Base-by-base conservation (phyloP, 768 basidiomycete genomes). In the Tricholoma sp. region DNA sequence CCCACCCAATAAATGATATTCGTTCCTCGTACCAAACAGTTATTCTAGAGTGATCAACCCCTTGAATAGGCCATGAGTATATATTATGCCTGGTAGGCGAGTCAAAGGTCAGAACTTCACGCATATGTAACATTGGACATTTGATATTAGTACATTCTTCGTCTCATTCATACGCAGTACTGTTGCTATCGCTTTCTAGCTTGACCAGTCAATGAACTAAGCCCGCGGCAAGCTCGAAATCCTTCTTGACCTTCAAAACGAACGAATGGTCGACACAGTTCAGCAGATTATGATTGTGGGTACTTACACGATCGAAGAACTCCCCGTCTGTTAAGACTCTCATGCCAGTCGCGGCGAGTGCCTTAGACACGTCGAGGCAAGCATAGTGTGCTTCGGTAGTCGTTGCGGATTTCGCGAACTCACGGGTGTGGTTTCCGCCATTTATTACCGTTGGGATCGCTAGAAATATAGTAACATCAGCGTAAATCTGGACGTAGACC, bases 381-480 rank as follows among this genome's bases (percentile, higher is more conserved):
- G 77, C 78, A 10, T 72, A 67, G 52, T 84, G 84, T 3, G 82
- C 75, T 9, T 68, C 66, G 1, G 66, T 66, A 3, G 74, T 78
- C 4, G 73, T 68, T 1, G 81, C 80, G 0, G 80, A 70, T 1
- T 71, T 69, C 13, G 81, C 63, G 64, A 84, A 84, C 18, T 70
- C 78, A 1, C 66, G 65, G 1, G 84, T 84, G 53, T 84, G 84
- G 61, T 84, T 84, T 6, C 81, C 81, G 3, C 82, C 83, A 55
- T 73, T 70, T 0, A 66, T 66, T 7, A 72, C 68, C 2, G 81
- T 84, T 12, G 82, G 84, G 18, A 84, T 85, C n/a, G 80, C 83
- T 84, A 55, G 5, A 29, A 15, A 24, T 24, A 24, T 24, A 24
- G 4, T 24, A 48, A 12, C 28, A 6, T 31, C 44, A 10, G 8